Evolutionary conservation across 306 rosid species (phyloP), one percentile per base, ranked within the genome.

Genomic region (Arachis stenosperma): DNA sequence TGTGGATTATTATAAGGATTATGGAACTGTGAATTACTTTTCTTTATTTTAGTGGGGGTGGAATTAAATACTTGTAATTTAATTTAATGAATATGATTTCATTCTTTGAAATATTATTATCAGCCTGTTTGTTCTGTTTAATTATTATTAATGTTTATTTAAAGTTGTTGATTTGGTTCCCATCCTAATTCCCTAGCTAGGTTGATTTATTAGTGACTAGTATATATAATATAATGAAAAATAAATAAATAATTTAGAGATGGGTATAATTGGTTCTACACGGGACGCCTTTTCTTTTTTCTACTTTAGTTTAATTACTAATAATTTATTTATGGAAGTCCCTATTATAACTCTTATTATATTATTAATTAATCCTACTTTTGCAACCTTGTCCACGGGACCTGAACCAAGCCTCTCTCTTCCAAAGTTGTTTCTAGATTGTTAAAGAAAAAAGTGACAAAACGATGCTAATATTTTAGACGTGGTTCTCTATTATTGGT

Each of bases 311-410:
- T 33, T 33, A 33, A 33, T 33, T 33, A 33, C 4, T 33, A 33
- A 33, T 33, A 33, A 33, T 33, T 33, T 33, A 33, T 33, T 33
- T 33, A 33, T 33, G 37, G 4, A 74, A 74, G 82, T 70, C 72
- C 40, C 66, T 63, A 13, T 76, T 72, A 39, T 71, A 79, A 78
- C 51, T 58, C 37, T 62, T 82, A 74, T 48, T 53, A 55, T 71
- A 74, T 59, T 75, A 62, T 69, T 51, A 81, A 33, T 33, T 33
- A 33, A 77, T 81, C 70, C 71, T 77, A 73, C 74, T 79, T 79
- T 81, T 66, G 47, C 65, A 87, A 61, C 79, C 65, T 60, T 87
- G 92, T 87, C 96, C 88, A 85, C 61, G 87, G 88, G 97, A 82
- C 81, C 80, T 93, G 94, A 93, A 87, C 90, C 89, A 58, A 22